Conservation (phyloP, 2,329 filamentous ascomycete genomes). For the Trichophyton equinum region DNA sequence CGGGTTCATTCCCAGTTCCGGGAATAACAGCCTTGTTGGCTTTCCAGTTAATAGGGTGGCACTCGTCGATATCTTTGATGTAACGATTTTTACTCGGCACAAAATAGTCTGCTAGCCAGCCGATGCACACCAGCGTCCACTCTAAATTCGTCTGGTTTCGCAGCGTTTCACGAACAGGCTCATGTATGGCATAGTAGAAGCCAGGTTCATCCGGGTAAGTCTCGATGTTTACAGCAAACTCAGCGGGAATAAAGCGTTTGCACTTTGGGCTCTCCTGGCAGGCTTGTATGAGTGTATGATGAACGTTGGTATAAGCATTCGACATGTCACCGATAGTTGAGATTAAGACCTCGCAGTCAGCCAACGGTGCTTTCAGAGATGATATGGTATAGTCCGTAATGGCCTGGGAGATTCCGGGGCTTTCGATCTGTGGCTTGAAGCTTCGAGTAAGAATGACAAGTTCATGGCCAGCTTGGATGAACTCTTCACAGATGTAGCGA, state of each 20-base stretch:
- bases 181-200: conserved; percentile 1
- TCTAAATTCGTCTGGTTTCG: conserved; percentile 1
- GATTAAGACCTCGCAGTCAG: conserved; percentile 3
- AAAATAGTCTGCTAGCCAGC: conserved; percentile 6
- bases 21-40: not conserved
- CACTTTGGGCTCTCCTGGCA: conserved; percentile 2
- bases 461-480: conserved; percentile 1
- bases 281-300: conserved; percentile 1
- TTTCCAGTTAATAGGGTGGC: not conserved
- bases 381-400: conserved; percentile 2
- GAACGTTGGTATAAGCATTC: not conserved
- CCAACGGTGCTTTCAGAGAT: not conserved
- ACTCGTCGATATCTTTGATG: conserved; percentile 1
- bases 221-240: conserved; percentile 2
- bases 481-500: conserved; percentile 5
- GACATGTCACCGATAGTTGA: conserved; percentile 4
- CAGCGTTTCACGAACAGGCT: not conserved
- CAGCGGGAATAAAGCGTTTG: conserved; percentile 6
- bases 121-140: conserved; percentile 4
- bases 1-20: conserved; percentile 2
- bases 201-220: conserved; percentile 1
- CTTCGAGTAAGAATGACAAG: conserved; percentile 3
- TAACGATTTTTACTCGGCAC: conserved; percentile 4
- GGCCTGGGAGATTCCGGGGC: not conserved
- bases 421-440: conserved; percentile 1